Conservation (phyloP, 2,329 filamentous ascomycete species). For the Ophiostoma quercus region DNA sequence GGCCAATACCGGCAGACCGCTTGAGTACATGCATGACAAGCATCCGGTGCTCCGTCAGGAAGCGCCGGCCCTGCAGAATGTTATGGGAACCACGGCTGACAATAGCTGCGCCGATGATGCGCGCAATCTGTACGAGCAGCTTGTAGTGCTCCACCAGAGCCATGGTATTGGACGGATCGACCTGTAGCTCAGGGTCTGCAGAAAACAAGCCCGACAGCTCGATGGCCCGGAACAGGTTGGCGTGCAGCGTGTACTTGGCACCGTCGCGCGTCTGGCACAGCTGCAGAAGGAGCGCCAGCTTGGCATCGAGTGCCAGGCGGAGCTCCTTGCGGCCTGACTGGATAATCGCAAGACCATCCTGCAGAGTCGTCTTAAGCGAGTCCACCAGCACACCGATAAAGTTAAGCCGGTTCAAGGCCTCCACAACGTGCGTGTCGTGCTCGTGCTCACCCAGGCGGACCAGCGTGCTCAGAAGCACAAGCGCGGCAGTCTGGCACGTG, state of each 20-base stretch:
- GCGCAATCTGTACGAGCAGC: conserved; percentile 71
- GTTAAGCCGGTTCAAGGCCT: conserved; percentile 77
- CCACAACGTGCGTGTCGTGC: conserved; percentile 67
- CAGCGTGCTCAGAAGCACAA: conserved; percentile 76
- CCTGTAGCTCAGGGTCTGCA: conserved; percentile 86
- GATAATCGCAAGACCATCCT: conserved; percentile 57
- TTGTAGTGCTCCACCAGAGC: conserved; percentile 75
- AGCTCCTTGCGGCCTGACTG: conserved; percentile 39
- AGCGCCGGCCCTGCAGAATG: conserved; percentile 69
- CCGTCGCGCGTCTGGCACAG: conserved; percentile 80
- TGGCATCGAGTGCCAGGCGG: conserved; percentile 58
- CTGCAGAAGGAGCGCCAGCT: conserved; percentile 75
- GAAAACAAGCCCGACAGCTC: conserved; percentile 79
- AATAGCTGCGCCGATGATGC: conserved; percentile 76
- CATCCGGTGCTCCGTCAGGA: conserved; percentile 75
- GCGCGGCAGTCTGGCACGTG: conserved; percentile 74
- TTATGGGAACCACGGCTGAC: conserved; percentile 79
- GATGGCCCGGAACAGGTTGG: conserved; percentile 77
- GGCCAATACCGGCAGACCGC: conserved; percentile 67
- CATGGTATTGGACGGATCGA: conserved; percentile 42
- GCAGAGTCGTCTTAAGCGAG: conserved; percentile 70
- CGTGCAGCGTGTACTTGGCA: conserved; percentile 79
- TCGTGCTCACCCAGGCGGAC: conserved; percentile 62
- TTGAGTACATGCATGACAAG: conserved; percentile 88
- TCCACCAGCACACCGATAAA: conserved; percentile 88